Evolutionary conservation across 805 yeast genomes (phyloP).

Genomic region (Metschnikowia similis): DNA sequence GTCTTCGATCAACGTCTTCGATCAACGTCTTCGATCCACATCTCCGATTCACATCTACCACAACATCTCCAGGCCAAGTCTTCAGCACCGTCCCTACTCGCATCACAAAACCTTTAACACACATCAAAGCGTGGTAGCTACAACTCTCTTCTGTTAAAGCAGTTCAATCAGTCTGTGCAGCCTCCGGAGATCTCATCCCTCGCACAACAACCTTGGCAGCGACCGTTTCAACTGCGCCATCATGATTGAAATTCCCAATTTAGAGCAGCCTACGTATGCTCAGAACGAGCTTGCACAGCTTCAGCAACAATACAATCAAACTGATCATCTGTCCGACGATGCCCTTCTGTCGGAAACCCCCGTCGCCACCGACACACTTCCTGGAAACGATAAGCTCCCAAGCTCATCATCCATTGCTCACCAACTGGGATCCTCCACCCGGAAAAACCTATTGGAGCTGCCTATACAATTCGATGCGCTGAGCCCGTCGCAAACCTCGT

Average conservation of each 20-base stretch:
- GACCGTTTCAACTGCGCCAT: not conserved
- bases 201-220: not conserved
- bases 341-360: conserved; percentile 6
- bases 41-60: too few species aligned
- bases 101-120: too few species aligned
- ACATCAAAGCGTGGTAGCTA: too few species aligned
- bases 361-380: not conserved
- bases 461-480: conserved; percentile 11
- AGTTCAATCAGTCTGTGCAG: not conserved
- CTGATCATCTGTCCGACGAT: not conserved
- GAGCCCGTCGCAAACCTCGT: conserved; percentile 9
- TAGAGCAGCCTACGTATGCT: conserved; percentile 26
- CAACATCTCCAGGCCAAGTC: too few species aligned
- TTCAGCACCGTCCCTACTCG: too few species aligned
- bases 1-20: too few species aligned
- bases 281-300: conserved; percentile 16
- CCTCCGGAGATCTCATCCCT: not conserved
- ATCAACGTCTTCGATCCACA: too few species aligned
- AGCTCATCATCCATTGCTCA: not conserved
- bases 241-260: conserved; percentile 45
- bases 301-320: conserved; percentile 16
- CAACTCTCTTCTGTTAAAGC: too few species aligned
- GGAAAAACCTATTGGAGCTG: conserved; percentile 7
- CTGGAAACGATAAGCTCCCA: not conserved
- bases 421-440: conserved; percentile 5